phyloP scores from a whole-genome alignment of 495 filamentous ascomycete genomes.

The Podospora comata region DNA sequence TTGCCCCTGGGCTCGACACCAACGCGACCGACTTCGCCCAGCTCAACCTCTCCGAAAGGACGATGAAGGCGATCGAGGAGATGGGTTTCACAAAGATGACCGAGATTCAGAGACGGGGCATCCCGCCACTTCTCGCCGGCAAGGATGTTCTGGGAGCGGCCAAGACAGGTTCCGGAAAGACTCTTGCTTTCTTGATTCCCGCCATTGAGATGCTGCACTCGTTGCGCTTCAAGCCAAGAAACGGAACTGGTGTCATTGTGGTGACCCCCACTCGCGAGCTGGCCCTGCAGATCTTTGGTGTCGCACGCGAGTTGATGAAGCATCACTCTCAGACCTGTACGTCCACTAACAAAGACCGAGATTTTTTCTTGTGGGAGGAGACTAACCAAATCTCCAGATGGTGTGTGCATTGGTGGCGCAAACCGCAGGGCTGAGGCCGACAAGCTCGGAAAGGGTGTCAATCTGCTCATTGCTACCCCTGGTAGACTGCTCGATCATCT shows the following conservation, averaged over 20 bases:
- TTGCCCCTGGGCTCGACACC: constrained; percentile 33
- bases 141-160: constrained; percentile 93
- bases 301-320: constrained; percentile 86
- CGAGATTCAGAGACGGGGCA: constrained; percentile 84
- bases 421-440: constrained; percentile 90
- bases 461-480: constrained; percentile 89
- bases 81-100: constrained; percentile 97
- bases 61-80: constrained; percentile 79
- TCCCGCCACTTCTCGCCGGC: constrained; percentile 84
- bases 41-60: constrained; percentile 80
- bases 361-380: background rate
- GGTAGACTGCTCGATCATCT: constrained; percentile 91
- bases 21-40: constrained; percentile 62
- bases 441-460: constrained; percentile 90
- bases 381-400: constrained; percentile 46
- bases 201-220: constrained; percentile 92
- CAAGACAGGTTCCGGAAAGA: constrained; percentile 97
- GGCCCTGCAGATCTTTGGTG: constrained; percentile 93
- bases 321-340: constrained; percentile 67
- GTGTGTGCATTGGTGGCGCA: constrained; percentile 93
- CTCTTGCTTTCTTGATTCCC: constrained; percentile 89
- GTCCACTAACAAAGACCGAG: background rate
- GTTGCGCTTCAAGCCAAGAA: constrained; percentile 73
- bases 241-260: constrained; percentile 81
- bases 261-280: constrained; percentile 87